Base-by-base conservation (phyloP, 2,329 filamentous ascomycete species). In the Domatiomyces globalis region DNA sequence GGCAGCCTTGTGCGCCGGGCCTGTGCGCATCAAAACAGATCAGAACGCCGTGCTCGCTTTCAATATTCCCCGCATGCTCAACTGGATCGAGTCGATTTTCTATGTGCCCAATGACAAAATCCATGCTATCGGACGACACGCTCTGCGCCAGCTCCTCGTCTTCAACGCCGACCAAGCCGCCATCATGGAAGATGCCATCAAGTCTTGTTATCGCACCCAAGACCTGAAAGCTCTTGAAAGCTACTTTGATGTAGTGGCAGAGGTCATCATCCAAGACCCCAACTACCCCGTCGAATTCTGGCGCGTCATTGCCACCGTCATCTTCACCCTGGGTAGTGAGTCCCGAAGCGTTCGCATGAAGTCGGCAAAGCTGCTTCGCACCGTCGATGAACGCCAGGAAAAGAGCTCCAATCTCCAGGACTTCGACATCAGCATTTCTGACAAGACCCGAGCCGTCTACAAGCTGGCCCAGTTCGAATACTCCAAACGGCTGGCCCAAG, bases 371-470 rank as follows among this genome's bases (percentile, higher is more conserved):
- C 73, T 96, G 29, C 73, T 98, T 10, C 79, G 88, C 43, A 81
- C 81, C 0, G 72, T 96, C 1, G 92, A 96, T 66, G 81, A 88
- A 58, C 80, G 87, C 20, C 85, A 92, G 58, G 79, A 83, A 57
- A 84, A 85, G 58, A 92, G 81, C 57, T 95, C 90, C 1, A 94
- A 94, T 63, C 81, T 98, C 5, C 87, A 95, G 64, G 92, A 98
- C 65, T 94, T 95, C 53, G 92, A 98, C 62, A 96, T 98, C 61
- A 95, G 89, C 65, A 92, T 98, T 52, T 94, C 90, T 0, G 94
- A 98, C 69, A 96, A 95, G 69, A 98, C 94, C 0, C 94, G 94
- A 58, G 89, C 90, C 0, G 90, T 98, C 2, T 98, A 96, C 69
- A 98, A 98, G 69, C 75, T 94, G 45, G 92, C 94, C 0, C 92